phyloP scores from a whole-genome alignment of 1,139 yeast genomes.

The Arxiozyma telluris region DNA sequence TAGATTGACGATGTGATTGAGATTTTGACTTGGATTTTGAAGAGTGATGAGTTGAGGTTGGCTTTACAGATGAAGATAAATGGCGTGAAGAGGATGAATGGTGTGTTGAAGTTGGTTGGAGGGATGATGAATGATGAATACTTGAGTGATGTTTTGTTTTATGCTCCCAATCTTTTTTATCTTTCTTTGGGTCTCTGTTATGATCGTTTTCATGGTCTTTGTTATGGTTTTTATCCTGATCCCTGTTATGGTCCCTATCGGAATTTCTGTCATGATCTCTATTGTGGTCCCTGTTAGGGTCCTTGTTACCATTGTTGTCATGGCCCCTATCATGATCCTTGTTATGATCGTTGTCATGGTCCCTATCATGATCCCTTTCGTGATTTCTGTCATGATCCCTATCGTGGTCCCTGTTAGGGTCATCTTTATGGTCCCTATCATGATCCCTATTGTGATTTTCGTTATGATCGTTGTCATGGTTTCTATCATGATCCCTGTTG shows the following conservation, averaged over 20 bases:
- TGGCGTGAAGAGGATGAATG: conserved; percentile 1
- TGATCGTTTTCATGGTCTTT: neutral
- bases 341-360: neutral
- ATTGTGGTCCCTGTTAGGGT: neutral
- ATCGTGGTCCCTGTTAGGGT: neutral
- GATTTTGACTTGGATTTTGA: neutral
- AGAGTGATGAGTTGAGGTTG: conserved; percentile 1
- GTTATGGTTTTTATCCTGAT: neutral
- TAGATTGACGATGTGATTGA: neutral
- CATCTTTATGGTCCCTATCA: neutral
- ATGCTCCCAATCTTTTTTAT: neutral
- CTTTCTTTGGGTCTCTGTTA: neutral
- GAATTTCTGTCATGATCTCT: neutral
- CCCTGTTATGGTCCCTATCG: neutral
- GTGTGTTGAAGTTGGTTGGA: conserved; percentile 1
- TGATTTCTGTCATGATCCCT: neutral
- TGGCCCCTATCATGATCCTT: neutral
- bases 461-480: neutral
- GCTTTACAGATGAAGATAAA: neutral
- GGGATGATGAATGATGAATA: neutral
- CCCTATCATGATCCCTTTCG: neutral
- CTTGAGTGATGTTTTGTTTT: neutral
- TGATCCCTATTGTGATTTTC: neutral
- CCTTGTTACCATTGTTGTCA: neutral
- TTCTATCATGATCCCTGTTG: neutral